phyloP scores from a whole-genome alignment of 495 filamentous ascomycete genomes.

The Aspergillus avenaceus region DNA sequence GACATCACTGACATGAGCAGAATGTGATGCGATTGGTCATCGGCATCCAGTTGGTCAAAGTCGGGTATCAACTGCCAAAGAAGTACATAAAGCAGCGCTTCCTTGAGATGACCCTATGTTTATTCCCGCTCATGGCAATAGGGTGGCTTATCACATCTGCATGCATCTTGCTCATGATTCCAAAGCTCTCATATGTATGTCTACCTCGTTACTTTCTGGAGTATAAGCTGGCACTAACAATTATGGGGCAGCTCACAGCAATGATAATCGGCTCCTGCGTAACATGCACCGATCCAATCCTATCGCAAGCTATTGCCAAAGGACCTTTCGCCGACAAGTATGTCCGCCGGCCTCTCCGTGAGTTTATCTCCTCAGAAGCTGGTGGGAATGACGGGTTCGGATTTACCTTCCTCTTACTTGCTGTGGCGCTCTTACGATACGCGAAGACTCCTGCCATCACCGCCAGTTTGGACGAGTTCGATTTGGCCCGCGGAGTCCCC shows the following conservation, averaged over 20 bases:
- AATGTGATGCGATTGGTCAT: slow-evolving; percentile 49
- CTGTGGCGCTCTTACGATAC: slow-evolving; percentile 51
- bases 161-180: slow-evolving; percentile 34
- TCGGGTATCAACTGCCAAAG: slow-evolving; percentile 31
- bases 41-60: slow-evolving; percentile 47
- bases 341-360: slow-evolving; percentile 51
- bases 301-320: slow-evolving; percentile 59
- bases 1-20: slow-evolving; percentile 11
- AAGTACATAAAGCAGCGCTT: slow-evolving; percentile 25
- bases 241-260: slow-evolving; percentile 40
- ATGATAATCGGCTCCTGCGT: slow-evolving; percentile 59
- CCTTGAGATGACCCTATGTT: slow-evolving; percentile 31
- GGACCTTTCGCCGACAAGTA: slow-evolving; percentile 60
- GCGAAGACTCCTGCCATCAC: slow-evolving; percentile 33
- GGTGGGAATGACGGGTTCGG: slow-evolving; percentile 60
- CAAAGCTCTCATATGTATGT: slow-evolving; percentile 29
- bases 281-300: slow-evolving; percentile 58
- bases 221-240: slow-evolving; percentile 14
- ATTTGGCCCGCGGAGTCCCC: slow-evolving; percentile 16
- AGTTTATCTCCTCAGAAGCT: slow-evolving; percentile 59
- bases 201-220: neutral
- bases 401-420: slow-evolving; percentile 56
- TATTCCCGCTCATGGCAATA: slow-evolving; percentile 36
- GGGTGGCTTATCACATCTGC: slow-evolving; percentile 33
- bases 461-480: slow-evolving; percentile 17